Base-by-base conservation (phyloP, 208 protist species). In the Leishmania mexicana region DNA sequence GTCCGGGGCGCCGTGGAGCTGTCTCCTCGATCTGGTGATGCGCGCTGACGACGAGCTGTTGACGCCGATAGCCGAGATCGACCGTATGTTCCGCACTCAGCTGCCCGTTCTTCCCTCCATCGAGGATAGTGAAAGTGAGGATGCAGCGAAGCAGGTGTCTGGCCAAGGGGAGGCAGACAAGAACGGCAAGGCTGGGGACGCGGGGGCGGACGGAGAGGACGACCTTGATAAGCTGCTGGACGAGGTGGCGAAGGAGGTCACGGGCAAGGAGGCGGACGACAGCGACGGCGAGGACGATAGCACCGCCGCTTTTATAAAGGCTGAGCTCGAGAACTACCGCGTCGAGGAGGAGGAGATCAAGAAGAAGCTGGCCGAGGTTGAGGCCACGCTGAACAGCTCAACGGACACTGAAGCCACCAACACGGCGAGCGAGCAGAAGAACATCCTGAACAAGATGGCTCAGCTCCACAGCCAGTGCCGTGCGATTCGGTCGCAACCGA, bases 161-260 rank as follows among this genome's bases (percentile, higher is more conserved):
- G 85, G 91, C 54, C 81, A 93, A 76, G 80, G 79, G 38, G 76
- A 74, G 64, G 78, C 72, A 35, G 62, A 68, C 35, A 70, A 80
- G 72, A 73, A 76, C n/a, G 74, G n/a, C 45, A 31, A 72, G 11
- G 76, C 57, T 17, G 45, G 1, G 13, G 80, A 7, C 15, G 77
- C 35, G 49, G 81, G 82, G 21, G 81, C 68, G 35, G 76, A 60
- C 54, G 89, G 85, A 11, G 88, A 93, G 45, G 91, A 94, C 47
- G 87, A 96, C 85, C 85, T 95, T 1, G 92, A 96, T 42, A 89
- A 92, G 70, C 86, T 96, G 62, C 87, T 96, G 53, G 93, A 96
- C 28, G 93, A 96, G 86, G 92, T 90, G 8, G 92, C 89, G 3
- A 87, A 94, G 78, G 93, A 96, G 85, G 90, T 92, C 76, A 83